A percentile compares a stretch with the other conserved stretches of the same genome.
phyloP scores from a whole-genome alignment of 495 filamentous ascomycete species.

The Ascobolus immersus region DNA sequence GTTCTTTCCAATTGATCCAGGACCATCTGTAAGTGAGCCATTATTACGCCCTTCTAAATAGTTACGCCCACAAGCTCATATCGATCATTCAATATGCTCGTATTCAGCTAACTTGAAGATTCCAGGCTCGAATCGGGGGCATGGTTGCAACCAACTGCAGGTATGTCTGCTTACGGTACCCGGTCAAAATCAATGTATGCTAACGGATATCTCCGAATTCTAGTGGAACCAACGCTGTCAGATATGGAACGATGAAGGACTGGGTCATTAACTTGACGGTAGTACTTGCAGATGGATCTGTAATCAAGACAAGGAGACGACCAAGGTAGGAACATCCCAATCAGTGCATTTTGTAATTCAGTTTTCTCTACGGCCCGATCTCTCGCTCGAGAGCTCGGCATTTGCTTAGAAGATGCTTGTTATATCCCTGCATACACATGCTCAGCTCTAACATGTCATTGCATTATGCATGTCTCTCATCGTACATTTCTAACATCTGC shows the following conservation, averaged over 20 bases:
- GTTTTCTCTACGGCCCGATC: too few species aligned
- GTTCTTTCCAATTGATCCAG: conserved; percentile 68
- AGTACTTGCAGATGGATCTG: conserved; percentile 70
- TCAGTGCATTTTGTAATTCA: too few species aligned
- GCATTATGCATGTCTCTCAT: too few species aligned
- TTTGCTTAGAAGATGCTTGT: too few species aligned
- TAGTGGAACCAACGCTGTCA: conserved; percentile 67
- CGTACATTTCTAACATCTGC: background rate
- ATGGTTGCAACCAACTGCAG: conserved; percentile 88
- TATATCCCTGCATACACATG: too few species aligned
- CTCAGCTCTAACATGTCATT: too few species aligned
- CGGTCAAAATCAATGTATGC: background rate
- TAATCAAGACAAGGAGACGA: conserved; percentile 66
- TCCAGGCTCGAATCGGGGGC: conserved; percentile 65
- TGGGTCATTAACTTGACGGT: conserved; percentile 83
- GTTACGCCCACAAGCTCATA: too few species aligned
- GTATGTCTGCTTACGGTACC: conserved; percentile 1
- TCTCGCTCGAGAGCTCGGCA: too few species aligned
- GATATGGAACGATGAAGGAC: conserved; percentile 90
- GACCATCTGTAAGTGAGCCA: conserved; percentile 21
- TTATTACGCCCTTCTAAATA: background rate
- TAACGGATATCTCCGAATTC: background rate
- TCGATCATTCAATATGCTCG: background rate
- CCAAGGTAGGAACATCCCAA: conserved; percentile 23
- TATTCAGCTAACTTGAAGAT: background rate